These are phyloP conservation scores for Hypoxylon fragiforme DNA, from an alignment of 495 filamentous ascomycete genomes.

Conservation along the genomic window DNA sequence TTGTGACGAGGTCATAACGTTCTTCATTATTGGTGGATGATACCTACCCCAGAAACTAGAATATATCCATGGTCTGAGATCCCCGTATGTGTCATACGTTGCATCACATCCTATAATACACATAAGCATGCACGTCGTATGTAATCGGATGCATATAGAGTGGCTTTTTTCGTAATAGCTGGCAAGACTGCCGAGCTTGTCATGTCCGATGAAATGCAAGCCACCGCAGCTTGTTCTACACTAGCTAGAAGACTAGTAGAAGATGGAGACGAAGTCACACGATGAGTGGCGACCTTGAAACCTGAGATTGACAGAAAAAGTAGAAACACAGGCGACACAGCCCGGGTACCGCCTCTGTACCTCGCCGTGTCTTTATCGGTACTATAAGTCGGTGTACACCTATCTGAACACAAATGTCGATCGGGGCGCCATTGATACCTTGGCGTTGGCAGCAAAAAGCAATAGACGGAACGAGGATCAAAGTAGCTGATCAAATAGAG, in stretches of 20 bases:
- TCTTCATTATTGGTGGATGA: constrained; percentile 2
- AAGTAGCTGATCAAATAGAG: neutral
- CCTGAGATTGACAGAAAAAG: neutral
- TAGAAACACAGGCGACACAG: neutral
- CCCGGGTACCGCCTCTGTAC: neutral
- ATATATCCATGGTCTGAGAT: neutral
- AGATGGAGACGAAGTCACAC: neutral
- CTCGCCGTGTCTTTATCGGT: too few species aligned
- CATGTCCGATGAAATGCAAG: neutral
- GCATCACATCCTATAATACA: constrained; percentile 8
- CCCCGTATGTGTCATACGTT: neutral
- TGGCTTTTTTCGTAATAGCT: constrained; percentile 12
- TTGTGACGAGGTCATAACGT: constrained; percentile 7
- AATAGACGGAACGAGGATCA: neutral
- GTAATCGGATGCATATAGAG: neutral
- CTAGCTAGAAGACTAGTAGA: neutral
- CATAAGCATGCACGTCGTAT: neutral
- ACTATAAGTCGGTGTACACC: neutral
- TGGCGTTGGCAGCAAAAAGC: neutral
- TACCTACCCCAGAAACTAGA: neutral
- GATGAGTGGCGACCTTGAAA: constrained; percentile 11
- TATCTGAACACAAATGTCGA: neutral
- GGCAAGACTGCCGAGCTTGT: neutral
- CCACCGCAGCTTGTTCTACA: neutral
- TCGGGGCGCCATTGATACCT: neutral